Evolutionary conservation across 2,329 filamentous ascomycete species (phyloP), one percentile per base, ranked within the genome.

Genomic region (Chaetomium strumarium): DNA sequence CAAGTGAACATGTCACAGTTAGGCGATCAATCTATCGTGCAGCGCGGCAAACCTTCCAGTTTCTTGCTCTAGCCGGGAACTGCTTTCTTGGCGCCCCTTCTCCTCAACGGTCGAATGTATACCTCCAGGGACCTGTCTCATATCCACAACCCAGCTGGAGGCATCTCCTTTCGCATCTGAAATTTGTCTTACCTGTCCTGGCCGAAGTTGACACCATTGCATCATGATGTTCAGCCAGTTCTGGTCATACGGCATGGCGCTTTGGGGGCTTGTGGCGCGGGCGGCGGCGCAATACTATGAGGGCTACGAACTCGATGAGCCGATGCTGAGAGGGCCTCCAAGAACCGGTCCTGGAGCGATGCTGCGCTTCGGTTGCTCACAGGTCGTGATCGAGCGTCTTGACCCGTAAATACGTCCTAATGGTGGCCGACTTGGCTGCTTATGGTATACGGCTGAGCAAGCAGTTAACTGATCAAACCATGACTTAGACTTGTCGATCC

Each of bases 401-500:
- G 50, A 52, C 14, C 50, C 50, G 8, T 30, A 24, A 24, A n/a
- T n/a, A n/a, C n/a, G 24, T 24, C 24, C 24, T 24, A 7, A 24
- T n/a, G n/a, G n/a, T n/a, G n/a, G n/a, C n/a, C n/a, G n/a, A n/a
- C n/a, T n/a, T n/a, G n/a, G n/a, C n/a, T n/a, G n/a, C n/a, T n/a
- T n/a, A n/a, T n/a, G n/a, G n/a, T n/a, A n/a, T n/a, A n/a, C n/a
- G 24, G 24, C 24, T 7, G 24, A 7, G 24, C 4, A 24, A 24
- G 24, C 24, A 24, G n/a, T n/a, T 24, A 24, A 4, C 24, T 24
- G 24, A 24, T 24, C 4, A 24, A 24, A 24, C 24, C 24, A 24
- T n/a, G n/a, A n/a, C n/a, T 24, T 24, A 24, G 24, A 24, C 14
- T 63, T 30, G 61, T 63, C 38, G 58, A 62, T 46, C 61, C 60